These are phyloP conservation scores for Myxozyma monticola DNA, from an alignment of 805 yeast genomes.

Conservation along the genomic window DNA sequence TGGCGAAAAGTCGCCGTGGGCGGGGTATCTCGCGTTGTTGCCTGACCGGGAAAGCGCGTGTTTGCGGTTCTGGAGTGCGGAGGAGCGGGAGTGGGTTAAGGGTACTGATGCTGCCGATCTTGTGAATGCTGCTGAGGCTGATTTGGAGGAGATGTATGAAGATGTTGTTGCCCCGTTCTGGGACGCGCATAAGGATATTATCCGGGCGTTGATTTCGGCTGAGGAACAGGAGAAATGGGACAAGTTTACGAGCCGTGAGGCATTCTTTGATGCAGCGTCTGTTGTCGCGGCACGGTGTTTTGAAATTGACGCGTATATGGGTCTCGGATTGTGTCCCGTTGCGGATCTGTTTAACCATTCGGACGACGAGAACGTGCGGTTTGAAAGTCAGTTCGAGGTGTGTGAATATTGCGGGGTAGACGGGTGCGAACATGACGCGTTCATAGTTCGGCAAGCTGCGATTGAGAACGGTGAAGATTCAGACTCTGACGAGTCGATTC, in stretches of 20 bases:
- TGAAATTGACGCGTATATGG: slow-evolving; percentile 72
- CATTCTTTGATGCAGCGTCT: slow-evolving; percentile 54
- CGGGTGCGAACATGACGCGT: slow-evolving; percentile 33
- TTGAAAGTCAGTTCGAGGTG: slow-evolving; percentile 57
- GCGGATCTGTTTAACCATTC: slow-evolving; percentile 87
- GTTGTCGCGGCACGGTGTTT: slow-evolving; percentile 77
- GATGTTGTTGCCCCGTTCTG: slow-evolving; percentile 39
- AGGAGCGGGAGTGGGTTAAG: slow-evolving; percentile 45
- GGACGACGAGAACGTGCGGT: slow-evolving; percentile 59
- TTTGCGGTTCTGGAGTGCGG: slow-evolving; percentile 61
- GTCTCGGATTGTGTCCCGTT: slow-evolving; percentile 79
- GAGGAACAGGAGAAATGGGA: background rate
- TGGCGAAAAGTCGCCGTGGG: slow-evolving; percentile 79
- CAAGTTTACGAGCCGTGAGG: slow-evolving; percentile 15
- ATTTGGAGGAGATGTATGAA: slow-evolving; percentile 44
- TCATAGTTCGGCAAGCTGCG: background rate
- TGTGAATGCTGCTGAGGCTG: slow-evolving; percentile 57
- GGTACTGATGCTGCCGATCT: slow-evolving; percentile 65
- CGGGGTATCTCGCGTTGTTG: slow-evolving; percentile 58
- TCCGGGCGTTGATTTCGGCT: slow-evolving; percentile 4
- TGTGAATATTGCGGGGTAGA: slow-evolving; percentile 47
- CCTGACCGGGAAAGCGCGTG: slow-evolving; percentile 36
- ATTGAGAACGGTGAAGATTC: background rate
- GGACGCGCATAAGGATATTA: slow-evolving; percentile 13
- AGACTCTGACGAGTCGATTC: background rate